Evolutionary conservation across 306 rosid genomes (phyloP), one percentile per base, ranked within the genome.

Genomic region (Casuarina equisetifolia): DNA sequence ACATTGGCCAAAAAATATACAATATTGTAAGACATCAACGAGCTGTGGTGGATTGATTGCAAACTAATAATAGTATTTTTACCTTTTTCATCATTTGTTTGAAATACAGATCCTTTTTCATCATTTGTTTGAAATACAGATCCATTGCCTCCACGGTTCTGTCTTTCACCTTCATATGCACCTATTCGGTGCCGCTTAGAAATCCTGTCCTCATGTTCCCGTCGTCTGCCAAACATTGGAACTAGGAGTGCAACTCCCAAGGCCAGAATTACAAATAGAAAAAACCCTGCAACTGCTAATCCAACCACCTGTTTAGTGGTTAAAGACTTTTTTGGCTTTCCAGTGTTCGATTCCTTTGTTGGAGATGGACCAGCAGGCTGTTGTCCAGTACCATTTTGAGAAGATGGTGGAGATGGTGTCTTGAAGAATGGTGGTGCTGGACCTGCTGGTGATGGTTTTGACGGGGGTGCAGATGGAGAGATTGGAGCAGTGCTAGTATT

Each of bases 291-390:
- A 82, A 92, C 79, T 58, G 96, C 82, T 89, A 94, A 84, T 88
- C 90, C 88, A 80, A 90, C 91, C 78, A 94, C 93, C 81, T 76
- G 89, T 76, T 82, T 92, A 39, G 81, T 87, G 66, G 75, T 74
- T 35, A 74, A 77, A 76, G 61, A 70, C 5, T 78, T 87, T 80
- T 87, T 84, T 1, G 84, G 57, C 61, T 83, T 86, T 78, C 85
- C 89, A 32, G 97, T 82, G 76, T 79, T 81, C 66, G 97, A 88
- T 73, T 88, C 74, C 67, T 75, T 83, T 62, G 84, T 32, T 51
- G 87, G 74, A 69, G 91, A 84, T 75, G 97, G 97, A 74, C 88
- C 92, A 71, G 84, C 79, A 62, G 90, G 86, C 49, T 76, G 94
- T 81, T 80, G 89, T 8, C 90, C 73, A 73, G 96, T 88, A 71